Conservation (phyloP, 1,139 yeast genomes). For the Kurtzmaniella quercitrusa region DNA sequence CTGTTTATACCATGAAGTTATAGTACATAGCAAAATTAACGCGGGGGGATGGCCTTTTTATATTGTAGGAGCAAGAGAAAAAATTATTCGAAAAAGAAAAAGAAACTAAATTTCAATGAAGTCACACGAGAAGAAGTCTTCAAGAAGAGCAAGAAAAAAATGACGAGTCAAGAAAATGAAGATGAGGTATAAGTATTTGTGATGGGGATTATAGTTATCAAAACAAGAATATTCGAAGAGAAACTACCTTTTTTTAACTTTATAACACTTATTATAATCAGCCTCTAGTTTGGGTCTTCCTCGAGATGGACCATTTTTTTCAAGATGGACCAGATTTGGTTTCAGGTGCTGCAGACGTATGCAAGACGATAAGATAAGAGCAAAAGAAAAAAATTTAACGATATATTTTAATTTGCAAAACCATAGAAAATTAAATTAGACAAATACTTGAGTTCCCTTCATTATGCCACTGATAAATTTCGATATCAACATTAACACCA, state of each 20-base stretch:
- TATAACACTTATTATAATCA: too few relatives aligned
- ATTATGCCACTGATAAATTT: too few relatives aligned
- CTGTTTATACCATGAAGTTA: neutral
- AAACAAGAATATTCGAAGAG: neutral
- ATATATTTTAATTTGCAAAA: too few relatives aligned
- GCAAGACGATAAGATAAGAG: neutral
- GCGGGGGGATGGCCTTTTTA: neutral
- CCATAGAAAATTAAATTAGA: too few relatives aligned
- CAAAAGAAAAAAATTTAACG: too few relatives aligned
- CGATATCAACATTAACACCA: too few relatives aligned
- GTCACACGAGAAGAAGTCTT: conserved; percentile 3
- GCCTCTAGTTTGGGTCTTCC: too few relatives aligned
- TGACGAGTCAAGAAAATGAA: conserved; percentile 2
- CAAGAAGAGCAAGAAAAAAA: conserved; percentile 12
- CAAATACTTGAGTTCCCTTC: too few relatives aligned
- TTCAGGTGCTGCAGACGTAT: neutral
- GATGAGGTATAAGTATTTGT: neutral
- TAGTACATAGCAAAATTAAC: neutral
- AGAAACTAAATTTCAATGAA: neutral
- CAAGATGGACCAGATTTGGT: neutral
- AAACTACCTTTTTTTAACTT: too few relatives aligned
- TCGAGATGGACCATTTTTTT: neutral
- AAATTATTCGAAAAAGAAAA: conserved; percentile 1
- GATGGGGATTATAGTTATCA: neutral
- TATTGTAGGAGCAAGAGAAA: conserved; percentile 7